Conservation (phyloP, 2,329 filamentous ascomycete genomes). For the Penicillium sp. region DNA sequence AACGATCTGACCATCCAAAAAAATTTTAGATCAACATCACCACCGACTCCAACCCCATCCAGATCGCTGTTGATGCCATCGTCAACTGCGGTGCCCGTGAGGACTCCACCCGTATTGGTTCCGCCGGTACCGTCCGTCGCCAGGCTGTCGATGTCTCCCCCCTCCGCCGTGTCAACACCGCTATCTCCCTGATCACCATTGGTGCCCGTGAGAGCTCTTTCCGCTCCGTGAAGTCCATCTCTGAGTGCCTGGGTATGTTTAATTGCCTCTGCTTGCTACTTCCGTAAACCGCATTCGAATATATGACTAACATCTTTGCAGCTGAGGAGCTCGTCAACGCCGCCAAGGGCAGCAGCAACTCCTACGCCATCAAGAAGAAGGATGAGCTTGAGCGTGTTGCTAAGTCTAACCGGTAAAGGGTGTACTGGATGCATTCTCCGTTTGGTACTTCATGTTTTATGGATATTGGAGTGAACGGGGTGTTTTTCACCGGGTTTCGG, state of each 20-base stretch:
- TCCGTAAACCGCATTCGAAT: not conserved
- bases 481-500: slow-evolving; percentile 35
- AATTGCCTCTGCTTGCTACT: not conserved
- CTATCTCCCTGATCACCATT: slow-evolving; percentile 96
- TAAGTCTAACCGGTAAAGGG: slow-evolving; percentile 98
- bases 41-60: slow-evolving; percentile 99
- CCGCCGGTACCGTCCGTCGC: slow-evolving; percentile 98
- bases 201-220: slow-evolving; percentile 98
- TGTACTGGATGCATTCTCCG: slow-evolving; percentile 35
- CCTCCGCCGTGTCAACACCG: slow-evolving; percentile 99
- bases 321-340: slow-evolving; percentile 99
- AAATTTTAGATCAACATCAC: slow-evolving; percentile 88
- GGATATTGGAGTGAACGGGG: slow-evolving; percentile 39
- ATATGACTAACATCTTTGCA: not conserved
- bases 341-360: slow-evolving; percentile 99
- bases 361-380: slow-evolving; percentile 99
- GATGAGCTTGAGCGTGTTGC: slow-evolving; percentile 99
- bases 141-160: slow-evolving; percentile 99
- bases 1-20: not conserved
- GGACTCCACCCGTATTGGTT: slow-evolving; percentile 99
- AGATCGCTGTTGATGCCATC: slow-evolving; percentile 98
- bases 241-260: slow-evolving; percentile 52
- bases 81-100: slow-evolving; percentile 99
- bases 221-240: slow-evolving; percentile 96
- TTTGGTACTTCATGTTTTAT: slow-evolving; percentile 35